Base-by-base conservation (phyloP, 768 basidiomycete genomes). In the Macrolepiota albuminosa region DNA sequence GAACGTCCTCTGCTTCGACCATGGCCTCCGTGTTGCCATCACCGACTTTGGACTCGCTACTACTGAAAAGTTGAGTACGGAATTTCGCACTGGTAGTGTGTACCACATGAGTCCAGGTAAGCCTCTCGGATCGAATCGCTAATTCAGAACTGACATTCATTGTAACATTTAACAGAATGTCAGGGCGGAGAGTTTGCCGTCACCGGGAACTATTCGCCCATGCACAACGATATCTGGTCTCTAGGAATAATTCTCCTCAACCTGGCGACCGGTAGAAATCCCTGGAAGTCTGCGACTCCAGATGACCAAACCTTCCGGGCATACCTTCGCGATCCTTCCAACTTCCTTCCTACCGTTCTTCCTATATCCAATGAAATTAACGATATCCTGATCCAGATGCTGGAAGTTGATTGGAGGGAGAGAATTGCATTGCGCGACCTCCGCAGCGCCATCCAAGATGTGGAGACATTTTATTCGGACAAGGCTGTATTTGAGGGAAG, bases 21-120 rank as follows among this genome's bases (percentile, higher is more conserved):
- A 81, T 66, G 95, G 94, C 58, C 78, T 84, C 67, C 81, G 84
- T 58, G 84, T 98, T 57, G 87, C 92, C 60, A 84, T 98, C 67
- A 95, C 95, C 40, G 96, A 98, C 75, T 98, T 98, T 72, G 96
- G 96, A 39, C 83, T 98, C 8, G 89, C 95, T 4, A 97, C 95
- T 9, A 89, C 89, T 26, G 93, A 97, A 61, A 84, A 83, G 69
- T 76, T 84, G 61, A 94, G 92, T 67, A 84, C 84, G 59, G 95
- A 98, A 72, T 95, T 95, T 73, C 86, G 93, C 58, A 97, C 95
- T 51, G 95, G 95, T 29, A 95, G 92, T 68, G 86, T 95, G 10
- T 97, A 94, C 73, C 96, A 97, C 75, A 95, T 98, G 90, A 95
- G 93, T 68, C 96, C 95, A 75, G 93, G 91, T 87, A 72, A 53